Base-by-base conservation (phyloP, 768 basidiomycete genomes). In the Trametopsis cervina region DNA sequence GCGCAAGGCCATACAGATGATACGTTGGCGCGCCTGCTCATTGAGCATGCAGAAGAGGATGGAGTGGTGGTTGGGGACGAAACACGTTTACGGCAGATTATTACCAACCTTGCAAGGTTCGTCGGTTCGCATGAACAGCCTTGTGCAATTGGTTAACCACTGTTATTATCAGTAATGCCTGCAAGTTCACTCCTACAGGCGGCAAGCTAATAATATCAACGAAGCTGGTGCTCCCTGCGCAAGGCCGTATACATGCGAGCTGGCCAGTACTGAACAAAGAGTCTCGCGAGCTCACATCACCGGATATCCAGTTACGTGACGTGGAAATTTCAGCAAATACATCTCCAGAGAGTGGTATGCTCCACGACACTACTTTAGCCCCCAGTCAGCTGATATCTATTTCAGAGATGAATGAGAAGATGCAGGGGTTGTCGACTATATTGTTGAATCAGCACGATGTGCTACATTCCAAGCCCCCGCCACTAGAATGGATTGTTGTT, bases 1-100 rank as follows among this genome's bases (percentile, higher is more conserved):
- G 82, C 81, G 10, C 67, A 74, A 58, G 83, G 82, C 21, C 73
- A 80, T 52, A 63, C 54, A 25, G 55, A 66, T 15, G 72, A 69
- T 18, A 61, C 58, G 0, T 74, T 79, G 38, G 57, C 55, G 20
- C 62, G 64, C 20, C 69, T 71, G 43, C 64, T 82, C 40, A 51
- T 50, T 17, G 68, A 74, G 27, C 58, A 76, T 50, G 74, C 76
- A 1, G 69, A 72, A 39, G 73, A 74, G 15, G 75, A 81, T 48
- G 85, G 83, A 0, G 68, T 85, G 42, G 89, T 94, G 33, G 78
- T 86, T 12, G 89, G 90, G 21, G 89, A 94, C 60, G 89, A 91
- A 58, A 83, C 83, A 40, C 77, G 90, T 12, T 61, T 91, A 43
- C 74, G 88, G 56, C 88, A 90, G 64, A 80, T 89, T 44, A 75